Conservation (phyloP, 345 rosid genomes). For the thale cress (Arabidopsis thaliana) region DNA sequence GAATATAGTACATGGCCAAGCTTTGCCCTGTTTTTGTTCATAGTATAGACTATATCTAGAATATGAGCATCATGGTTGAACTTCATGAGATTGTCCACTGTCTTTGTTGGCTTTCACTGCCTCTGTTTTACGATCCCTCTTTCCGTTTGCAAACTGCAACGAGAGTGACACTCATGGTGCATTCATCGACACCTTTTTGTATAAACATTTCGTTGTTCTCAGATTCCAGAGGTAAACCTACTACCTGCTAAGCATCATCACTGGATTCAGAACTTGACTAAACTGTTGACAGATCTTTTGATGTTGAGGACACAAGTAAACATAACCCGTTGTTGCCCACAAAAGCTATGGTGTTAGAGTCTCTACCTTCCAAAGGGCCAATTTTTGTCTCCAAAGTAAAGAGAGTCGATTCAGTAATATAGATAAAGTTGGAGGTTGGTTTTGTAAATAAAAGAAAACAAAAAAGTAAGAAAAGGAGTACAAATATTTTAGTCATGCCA, state of each 20-base stretch:
- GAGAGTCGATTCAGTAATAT: neutral
- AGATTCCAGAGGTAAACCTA: constrained; percentile 79
- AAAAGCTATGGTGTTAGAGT: constrained; percentile 72
- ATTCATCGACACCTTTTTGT: constrained; percentile 83
- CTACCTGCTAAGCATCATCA: constrained; percentile 61
- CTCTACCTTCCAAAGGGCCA: constrained; percentile 85
- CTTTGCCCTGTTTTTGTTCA: constrained; percentile 78
- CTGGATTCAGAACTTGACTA: constrained; percentile 74
- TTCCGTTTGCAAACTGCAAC: constrained; percentile 72
- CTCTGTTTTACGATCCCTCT: constrained; percentile 74
- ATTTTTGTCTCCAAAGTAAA: constrained; percentile 23
- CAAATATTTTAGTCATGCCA: constrained; percentile 26
- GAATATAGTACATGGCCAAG: constrained; percentile 67
- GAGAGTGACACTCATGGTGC: constrained; percentile 72
- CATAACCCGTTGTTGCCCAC: constrained; percentile 80
- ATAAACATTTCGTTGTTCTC: constrained; percentile 71
- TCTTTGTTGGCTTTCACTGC: constrained; percentile 71
- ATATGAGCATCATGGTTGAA: constrained; percentile 83
- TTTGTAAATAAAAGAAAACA: constrained; percentile 1
- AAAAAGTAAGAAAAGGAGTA: constrained; percentile 15
- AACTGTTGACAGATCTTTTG: constrained; percentile 82
- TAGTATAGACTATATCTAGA: constrained; percentile 71
- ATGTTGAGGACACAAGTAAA: constrained; percentile 72
- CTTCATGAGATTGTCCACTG: constrained; percentile 82
- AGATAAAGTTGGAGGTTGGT: neutral